Base-by-base conservation (phyloP, 495 filamentous ascomycete species). In the Penicillium daleae region DNA sequence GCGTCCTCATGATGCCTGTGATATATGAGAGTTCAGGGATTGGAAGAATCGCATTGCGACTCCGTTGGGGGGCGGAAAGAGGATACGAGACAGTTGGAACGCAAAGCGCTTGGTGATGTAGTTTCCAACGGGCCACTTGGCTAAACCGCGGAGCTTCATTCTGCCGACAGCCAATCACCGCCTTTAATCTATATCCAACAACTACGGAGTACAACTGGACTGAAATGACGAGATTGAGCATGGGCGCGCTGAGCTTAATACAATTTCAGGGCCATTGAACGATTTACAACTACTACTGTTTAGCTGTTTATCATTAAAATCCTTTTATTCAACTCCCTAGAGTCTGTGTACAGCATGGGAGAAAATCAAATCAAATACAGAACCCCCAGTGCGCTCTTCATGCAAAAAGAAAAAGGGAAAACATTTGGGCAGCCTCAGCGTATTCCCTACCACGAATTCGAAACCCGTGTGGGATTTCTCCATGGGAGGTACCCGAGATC, bases 11-110 rank as follows among this genome's bases (percentile, higher is more conserved):
- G 58, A 67, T 80, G 69, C 63, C 60, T 71, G 60, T 15, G 35
- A 70, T 62, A 66, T 68, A 21, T 65, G 54, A 46, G 48, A 65
- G 42, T 57, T 44, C 37, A 50, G 63, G 9, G 54, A 53, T 37
- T 68, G 54, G 69, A 60, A 74, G 71, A 74, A 65, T 74, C 71
- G 70, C 79, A 81, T 81, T 69, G 74, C 77, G 78, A 76, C 72
- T 55, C 63, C 44, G 53, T 44, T 5, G 35, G 40, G 40, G 31
- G 57, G 33, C 26, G 21, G 57, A 54, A 49, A 19, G 21, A 51
- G 48, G 59, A 61, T 22, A 22, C 39, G 50, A 59, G 62, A 44
- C 44, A 44, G 59, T 49, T 33, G 42, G 35, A 50, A 44, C 32
- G 56, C 44, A 56, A 56, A 19, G 49, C 42, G 52, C 48, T 46